Percentiles rank a stretch among this genome's conserved stretches.
phyloP scores from a whole-genome alignment of 192 early-diverging fungal genomes.

The Martensiomyces pterosporus region DNA sequence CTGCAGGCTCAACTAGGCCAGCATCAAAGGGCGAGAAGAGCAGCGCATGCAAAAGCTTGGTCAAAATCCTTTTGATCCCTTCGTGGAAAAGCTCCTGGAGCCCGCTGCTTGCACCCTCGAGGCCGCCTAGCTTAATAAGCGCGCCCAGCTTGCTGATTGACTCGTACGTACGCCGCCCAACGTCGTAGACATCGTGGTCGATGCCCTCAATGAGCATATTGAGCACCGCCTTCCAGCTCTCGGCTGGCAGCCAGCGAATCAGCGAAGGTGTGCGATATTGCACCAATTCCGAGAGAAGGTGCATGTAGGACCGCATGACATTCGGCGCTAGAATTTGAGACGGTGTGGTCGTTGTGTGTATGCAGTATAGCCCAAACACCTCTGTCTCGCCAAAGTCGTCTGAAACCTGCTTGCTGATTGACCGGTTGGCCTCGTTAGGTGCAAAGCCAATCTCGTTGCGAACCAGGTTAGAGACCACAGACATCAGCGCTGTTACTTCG shows the following conservation, averaged over 20 bases:
- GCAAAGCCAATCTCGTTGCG: slow-evolving; percentile 48
- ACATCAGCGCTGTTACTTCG: slow-evolving; percentile 26
- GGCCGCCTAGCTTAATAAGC: slow-evolving; percentile 28
- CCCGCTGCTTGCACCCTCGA: slow-evolving; percentile 17
- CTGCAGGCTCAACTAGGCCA: slow-evolving; percentile 39
- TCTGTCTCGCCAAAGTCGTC: slow-evolving; percentile 48
- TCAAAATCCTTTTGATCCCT: slow-evolving; percentile 29
- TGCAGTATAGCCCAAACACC: slow-evolving; percentile 42
- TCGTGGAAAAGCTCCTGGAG: slow-evolving; percentile 19
- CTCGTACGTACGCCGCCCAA: slow-evolving; percentile 42
- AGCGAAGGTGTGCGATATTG: slow-evolving; percentile 43
- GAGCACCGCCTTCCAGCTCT: slow-evolving; percentile 24
- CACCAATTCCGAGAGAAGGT: slow-evolving; percentile 41
- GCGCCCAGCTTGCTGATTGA: slow-evolving; percentile 44
- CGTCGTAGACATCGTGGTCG: slow-evolving; percentile 40
- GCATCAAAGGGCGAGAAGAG: slow-evolving; percentile 45
- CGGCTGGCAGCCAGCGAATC: slow-evolving; percentile 39
- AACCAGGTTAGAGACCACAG: slow-evolving; percentile 31
- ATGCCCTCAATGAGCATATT: slow-evolving; percentile 31
- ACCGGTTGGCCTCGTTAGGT: slow-evolving; percentile 19
- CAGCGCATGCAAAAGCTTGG: slow-evolving; percentile 29
- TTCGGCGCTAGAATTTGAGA: slow-evolving; percentile 31
- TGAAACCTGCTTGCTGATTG: slow-evolving; percentile 20
- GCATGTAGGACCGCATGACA: slow-evolving; percentile 37
- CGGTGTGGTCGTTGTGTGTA: slow-evolving; percentile 22